These are phyloP conservation scores for Striga hermonthica DNA, from an alignment of 305 asterid genomes.

Conservation along the genomic window DNA sequence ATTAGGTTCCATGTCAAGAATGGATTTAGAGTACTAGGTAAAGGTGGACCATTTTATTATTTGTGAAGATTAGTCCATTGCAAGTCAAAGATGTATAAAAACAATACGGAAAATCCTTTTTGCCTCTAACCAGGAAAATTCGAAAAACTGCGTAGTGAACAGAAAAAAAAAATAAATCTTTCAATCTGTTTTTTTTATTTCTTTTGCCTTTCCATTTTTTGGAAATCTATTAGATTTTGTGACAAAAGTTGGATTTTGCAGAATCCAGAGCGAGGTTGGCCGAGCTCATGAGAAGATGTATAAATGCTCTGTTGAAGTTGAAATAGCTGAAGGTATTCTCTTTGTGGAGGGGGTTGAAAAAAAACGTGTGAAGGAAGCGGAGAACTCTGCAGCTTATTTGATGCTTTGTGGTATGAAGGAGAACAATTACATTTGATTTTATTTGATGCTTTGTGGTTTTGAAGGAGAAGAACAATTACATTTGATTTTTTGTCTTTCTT, in stretches of 20 bases:
- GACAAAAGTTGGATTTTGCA: constrained; percentile 30
- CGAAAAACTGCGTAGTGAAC: too few relatives aligned
- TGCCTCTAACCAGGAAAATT: too few relatives aligned
- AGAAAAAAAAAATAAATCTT: too few relatives aligned
- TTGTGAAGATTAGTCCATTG: too few relatives aligned
- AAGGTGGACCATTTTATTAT: neutral
- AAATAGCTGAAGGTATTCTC: constrained; percentile 35
- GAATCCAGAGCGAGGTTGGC: constrained; percentile 45
- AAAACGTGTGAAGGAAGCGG: constrained; percentile 57
- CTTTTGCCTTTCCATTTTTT: too few relatives aligned
- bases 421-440: constrained; percentile 33
- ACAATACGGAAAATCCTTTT: too few relatives aligned
- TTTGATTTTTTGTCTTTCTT: too few relatives aligned
- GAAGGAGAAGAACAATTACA: too few relatives aligned
- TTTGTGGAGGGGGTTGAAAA: constrained; percentile 48
- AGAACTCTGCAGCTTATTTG: constrained; percentile 76
- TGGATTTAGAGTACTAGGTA: constrained; percentile 5
- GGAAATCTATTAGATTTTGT: neutral
- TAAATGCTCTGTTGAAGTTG: constrained; percentile 55
- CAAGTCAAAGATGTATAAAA: too few relatives aligned
- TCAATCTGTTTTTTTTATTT: too few relatives aligned
- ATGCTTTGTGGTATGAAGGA: constrained; percentile 50
- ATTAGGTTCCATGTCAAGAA: neutral
- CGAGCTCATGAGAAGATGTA: constrained; percentile 51
- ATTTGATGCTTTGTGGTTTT: too few relatives aligned